Evolutionary conservation across 2,329 filamentous ascomycete genomes (phyloP), one percentile per base, ranked within the genome.

Genomic region (Trichophyton verrucosum): DNA sequence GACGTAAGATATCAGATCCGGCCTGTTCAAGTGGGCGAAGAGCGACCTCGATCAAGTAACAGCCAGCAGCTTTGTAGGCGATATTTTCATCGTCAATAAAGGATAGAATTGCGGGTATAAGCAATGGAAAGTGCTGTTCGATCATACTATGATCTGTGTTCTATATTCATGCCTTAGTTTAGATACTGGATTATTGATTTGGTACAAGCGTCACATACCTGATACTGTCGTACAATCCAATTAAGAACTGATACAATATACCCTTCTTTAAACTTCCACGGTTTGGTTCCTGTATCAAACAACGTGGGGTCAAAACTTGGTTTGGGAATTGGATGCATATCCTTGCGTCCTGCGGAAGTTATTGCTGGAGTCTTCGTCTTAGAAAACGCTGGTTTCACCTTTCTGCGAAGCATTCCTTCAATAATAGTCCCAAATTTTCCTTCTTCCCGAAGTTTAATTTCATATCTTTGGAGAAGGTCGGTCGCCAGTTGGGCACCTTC

Each of bases 101-200:
- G 40, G 74, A 70, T 36, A 78, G 67, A 17, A 77, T 71, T 0
- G 75, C 70, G 1, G 76, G 76, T 1, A 77, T 69, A 15, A 77
- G 70, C n/a, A 77, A 69, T 2, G 74, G 72, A 62, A 77, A 76
- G 22, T 78, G 75, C 15, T 66, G 63, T 65, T 78, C 76, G n/a
- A 78, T 66, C 44, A 67, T 61, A 13, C 57, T 46, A 36, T 66
- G 63, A 46, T 72, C 51, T 36, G 30, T 55, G 30, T 27, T 30
- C 51, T 55, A 36, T 55, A 53, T 2, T 63, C 64, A 2, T 68
- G 27, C 72, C 73, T 51, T n/a, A 33, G 13, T 46, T 58, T 59
- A 59, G 49, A 27, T 27, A 22, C 46, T n/a, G n/a, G 17, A 24
- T 30, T 7, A 6, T 30, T 7, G 15, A 7, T n/a, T 22, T 9